Conservation (phyloP, 2,329 filamentous ascomycete genomes). For the Xylaria sp. region DNA sequence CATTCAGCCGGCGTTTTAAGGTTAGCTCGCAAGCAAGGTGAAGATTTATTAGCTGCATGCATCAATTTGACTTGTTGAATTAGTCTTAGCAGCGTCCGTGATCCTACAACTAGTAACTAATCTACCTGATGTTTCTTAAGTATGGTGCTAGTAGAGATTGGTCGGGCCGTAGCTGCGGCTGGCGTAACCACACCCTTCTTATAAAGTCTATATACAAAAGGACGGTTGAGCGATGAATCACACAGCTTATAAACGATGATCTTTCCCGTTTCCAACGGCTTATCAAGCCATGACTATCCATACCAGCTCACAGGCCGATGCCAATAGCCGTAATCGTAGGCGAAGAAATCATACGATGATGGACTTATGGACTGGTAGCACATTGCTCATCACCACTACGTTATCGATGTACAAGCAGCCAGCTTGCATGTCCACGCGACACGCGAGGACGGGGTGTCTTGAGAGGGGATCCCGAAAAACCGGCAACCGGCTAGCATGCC, state of each 20-base stretch:
- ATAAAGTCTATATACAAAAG: not conserved
- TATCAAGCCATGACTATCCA: conserved; percentile 5
- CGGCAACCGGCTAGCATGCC: not conserved
- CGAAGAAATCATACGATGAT: conserved; percentile 20
- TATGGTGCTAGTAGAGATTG: not conserved
- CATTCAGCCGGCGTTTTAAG: conserved; percentile 31
- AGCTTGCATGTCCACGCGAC: conserved; percentile 1
- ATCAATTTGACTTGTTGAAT: conserved; percentile 12
- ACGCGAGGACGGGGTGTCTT: not conserved
- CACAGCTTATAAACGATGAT: not conserved
- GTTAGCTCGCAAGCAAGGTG: conserved; percentile 5
- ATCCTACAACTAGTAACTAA: not conserved
- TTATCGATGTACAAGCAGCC: not conserved
- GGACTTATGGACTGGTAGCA: conserved; percentile 9
- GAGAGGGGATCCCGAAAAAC: not conserved
- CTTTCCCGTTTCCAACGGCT: not conserved
- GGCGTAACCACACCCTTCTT: not conserved
- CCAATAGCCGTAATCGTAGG: not conserved
- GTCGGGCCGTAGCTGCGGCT: not conserved
- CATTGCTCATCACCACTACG: not conserved
- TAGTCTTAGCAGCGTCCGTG: conserved; percentile 1
- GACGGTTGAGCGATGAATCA: not conserved
- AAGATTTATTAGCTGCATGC: conserved; percentile 8
- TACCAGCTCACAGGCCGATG: not conserved
- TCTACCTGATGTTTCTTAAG: conserved; percentile 1